A percentile compares a stretch with the other conserved stretches of the same genome.
Evolutionary conservation across 768 basidiomycete species (phyloP).

Genomic region (Tylopilus balloui): DNA sequence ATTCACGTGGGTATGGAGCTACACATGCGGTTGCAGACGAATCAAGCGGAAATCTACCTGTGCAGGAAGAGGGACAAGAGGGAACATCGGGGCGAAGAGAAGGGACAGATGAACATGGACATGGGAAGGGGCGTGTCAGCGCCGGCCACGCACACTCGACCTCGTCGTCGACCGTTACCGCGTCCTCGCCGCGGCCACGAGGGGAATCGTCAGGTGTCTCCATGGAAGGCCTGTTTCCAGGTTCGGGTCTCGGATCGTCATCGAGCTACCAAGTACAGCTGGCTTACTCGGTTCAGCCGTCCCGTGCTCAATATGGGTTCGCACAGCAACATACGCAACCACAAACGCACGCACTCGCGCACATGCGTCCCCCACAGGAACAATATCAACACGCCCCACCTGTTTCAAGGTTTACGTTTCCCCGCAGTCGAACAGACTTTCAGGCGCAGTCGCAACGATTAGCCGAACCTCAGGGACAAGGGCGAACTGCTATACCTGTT

Average conservation of each 20-base stretch:
- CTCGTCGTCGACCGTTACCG: slow-evolving; percentile 26
- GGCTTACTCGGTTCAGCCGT: slow-evolving; percentile 1
- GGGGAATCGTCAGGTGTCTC: not conserved
- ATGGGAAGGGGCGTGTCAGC: not conserved
- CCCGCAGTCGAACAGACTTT: not conserved
- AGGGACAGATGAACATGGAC: not conserved
- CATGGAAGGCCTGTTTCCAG: not conserved
- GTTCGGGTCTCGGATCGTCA: not conserved
- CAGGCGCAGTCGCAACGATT: not conserved
- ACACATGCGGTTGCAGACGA: not conserved
- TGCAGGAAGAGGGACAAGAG: slow-evolving; percentile 2
- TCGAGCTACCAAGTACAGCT: slow-evolving; percentile 1
- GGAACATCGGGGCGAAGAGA: not conserved
- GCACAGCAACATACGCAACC: slow-evolving; percentile 12
- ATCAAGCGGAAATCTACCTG: not conserved
- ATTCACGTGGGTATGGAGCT: not conserved
- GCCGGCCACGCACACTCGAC: slow-evolving; percentile 18
- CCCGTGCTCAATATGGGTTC: not conserved
- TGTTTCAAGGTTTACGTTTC: not conserved
- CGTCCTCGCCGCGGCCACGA: slow-evolving; percentile 12
- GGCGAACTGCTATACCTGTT: not conserved
- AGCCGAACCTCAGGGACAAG: not conserved
- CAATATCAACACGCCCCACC: slow-evolving; percentile 10
- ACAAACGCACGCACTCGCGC: not conserved
- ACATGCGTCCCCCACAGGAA: slow-evolving; percentile 3